Evolutionary conservation across 2,329 filamentous ascomycete genomes (phyloP).

Genomic region (Sclerotinia trifoliorum): DNA sequence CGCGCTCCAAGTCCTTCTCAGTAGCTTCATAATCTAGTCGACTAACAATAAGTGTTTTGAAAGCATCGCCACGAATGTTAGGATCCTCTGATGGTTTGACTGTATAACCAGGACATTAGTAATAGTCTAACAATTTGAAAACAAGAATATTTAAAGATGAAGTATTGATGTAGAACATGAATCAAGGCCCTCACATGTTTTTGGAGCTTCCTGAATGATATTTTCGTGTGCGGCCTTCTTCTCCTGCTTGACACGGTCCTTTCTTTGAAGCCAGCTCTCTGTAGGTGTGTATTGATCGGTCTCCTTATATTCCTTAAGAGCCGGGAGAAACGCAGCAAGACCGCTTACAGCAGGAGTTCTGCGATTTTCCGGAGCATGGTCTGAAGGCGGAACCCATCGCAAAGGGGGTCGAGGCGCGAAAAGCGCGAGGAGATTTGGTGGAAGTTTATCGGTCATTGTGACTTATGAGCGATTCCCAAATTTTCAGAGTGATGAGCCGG

Average conservation of each 20-base stretch:
- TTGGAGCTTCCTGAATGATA: constrained; percentile 37
- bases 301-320: constrained; percentile 74
- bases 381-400: constrained; percentile 80
- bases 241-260: constrained; percentile 80
- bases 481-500: not conserved
- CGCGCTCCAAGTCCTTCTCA: constrained; percentile 85
- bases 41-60: constrained; percentile 91
- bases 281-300: constrained; percentile 75
- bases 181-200: constrained; percentile 37
- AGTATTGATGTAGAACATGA: constrained; percentile 34
- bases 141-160: constrained; percentile 12
- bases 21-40: constrained; percentile 87
- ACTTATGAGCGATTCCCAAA: constrained; percentile 9
- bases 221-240: constrained; percentile 68
- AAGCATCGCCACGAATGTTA: constrained; percentile 88
- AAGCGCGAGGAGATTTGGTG: constrained; percentile 85
- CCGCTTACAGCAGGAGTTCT: constrained; percentile 71
- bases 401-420: constrained; percentile 93
- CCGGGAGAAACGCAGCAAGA: constrained; percentile 71
- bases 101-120: constrained; percentile 42
- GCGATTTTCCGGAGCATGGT: constrained; percentile 79
- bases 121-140: not conserved
- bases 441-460: constrained; percentile 93
- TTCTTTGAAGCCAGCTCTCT: constrained; percentile 88
- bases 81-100: constrained; percentile 82